Conservation (phyloP, 1,284 basidiomycete species). For the Moniliophthora roreri region DNA sequence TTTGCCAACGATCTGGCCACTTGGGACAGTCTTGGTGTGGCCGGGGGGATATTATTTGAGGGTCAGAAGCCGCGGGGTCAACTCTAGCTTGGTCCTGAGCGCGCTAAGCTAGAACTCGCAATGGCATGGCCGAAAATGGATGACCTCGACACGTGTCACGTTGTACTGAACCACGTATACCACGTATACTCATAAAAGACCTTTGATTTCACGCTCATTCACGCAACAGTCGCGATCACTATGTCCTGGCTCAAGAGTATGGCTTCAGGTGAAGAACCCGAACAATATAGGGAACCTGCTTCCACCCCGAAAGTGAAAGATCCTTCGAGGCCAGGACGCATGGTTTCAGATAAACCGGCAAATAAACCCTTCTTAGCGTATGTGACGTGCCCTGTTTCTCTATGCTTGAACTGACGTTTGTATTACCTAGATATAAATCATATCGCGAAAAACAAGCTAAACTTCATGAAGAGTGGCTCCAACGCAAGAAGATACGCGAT, state of each 20-base stretch:
- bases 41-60: no score
- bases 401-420: slow-evolving; percentile 14
- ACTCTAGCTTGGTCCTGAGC: no score
- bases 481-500: slow-evolving; percentile 69
- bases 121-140: no score
- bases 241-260: slow-evolving; percentile 61
- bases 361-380: slow-evolving; percentile 82
- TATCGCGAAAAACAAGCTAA: slow-evolving; percentile 63
- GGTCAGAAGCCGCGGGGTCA: no score
- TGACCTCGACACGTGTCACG: no score
- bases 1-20: no score
- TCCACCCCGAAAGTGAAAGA: slow-evolving; percentile 48
- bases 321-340: slow-evolving; percentile 55
- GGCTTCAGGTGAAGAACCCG: slow-evolving; percentile 39
- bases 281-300: slow-evolving; percentile 27
- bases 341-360: slow-evolving; percentile 75
- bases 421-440: slow-evolving; percentile 56
- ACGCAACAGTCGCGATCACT: background rate
- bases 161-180: no score
- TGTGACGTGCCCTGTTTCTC: slow-evolving; percentile 29
- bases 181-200: no score
- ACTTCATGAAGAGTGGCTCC: slow-evolving; percentile 63
- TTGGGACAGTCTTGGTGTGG: no score
- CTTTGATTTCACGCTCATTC: background rate
- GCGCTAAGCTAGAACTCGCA: no score